These are phyloP conservation scores for Triticum urartu DNA, from an alignment of 176 grass and related monocot genomes.

Conservation along the genomic window DNA sequence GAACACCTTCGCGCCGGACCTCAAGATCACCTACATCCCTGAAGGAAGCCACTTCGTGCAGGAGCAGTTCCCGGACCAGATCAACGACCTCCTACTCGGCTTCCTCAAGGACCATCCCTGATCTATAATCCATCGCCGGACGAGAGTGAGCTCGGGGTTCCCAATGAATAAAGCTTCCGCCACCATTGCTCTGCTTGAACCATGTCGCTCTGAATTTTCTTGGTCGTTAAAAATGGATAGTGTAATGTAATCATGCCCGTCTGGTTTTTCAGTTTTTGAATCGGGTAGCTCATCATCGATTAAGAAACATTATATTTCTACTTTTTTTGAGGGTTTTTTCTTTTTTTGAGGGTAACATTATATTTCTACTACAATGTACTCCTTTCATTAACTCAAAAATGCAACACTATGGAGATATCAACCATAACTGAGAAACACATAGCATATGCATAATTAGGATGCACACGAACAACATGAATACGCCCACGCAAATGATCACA, in stretches of 20 bases:
- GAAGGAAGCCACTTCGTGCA: constrained; percentile 44
- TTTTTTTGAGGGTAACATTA: too few species aligned
- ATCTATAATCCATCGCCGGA: background rate
- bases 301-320: background rate
- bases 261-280: background rate
- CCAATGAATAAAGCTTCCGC: background rate
- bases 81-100: constrained; percentile 40
- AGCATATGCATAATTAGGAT: background rate
- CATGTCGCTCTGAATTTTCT: background rate
- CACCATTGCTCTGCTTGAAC: background rate
- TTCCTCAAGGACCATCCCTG: constrained; percentile 38
- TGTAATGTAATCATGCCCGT: background rate
- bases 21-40: constrained; percentile 39
- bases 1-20: constrained; percentile 35
- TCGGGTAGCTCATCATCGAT: background rate
- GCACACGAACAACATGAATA: background rate
- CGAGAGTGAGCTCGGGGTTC: background rate
- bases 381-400: too few species aligned
- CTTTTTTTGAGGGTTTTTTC: too few species aligned
- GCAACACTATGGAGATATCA: background rate
- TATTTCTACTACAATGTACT: too few species aligned
- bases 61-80: constrained; percentile 46
- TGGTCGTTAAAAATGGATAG: background rate
- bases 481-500: background rate
- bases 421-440: background rate